These are phyloP conservation scores for Fusarium begoniae DNA, from an alignment of 2,329 filamentous ascomycete species.

Conservation along the genomic window DNA sequence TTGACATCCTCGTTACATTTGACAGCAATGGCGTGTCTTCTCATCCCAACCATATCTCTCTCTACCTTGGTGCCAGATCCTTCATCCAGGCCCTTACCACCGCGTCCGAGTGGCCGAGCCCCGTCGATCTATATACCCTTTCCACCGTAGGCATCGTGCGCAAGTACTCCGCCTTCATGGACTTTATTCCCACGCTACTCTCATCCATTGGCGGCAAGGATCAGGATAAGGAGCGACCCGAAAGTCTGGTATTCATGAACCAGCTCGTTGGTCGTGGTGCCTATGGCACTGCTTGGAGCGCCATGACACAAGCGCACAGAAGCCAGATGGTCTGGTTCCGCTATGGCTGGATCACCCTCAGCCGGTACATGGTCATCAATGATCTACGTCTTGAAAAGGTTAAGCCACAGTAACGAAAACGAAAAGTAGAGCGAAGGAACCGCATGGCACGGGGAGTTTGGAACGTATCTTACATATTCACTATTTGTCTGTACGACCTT, in stretches of 20 bases:
- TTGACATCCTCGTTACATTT: slow-evolving; percentile 91
- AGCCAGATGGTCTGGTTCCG: slow-evolving; percentile 99
- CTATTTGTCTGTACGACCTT: slow-evolving; percentile 1
- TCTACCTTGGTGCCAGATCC: slow-evolving; percentile 80
- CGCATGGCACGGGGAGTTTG: slow-evolving; percentile 28
- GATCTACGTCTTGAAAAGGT: slow-evolving; percentile 71
- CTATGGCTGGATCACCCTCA: slow-evolving; percentile 92
- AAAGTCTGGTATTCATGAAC: slow-evolving; percentile 75
- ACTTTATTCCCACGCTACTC: slow-evolving; percentile 76
- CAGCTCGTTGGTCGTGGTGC: slow-evolving; percentile 67
- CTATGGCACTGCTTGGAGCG: slow-evolving; percentile 72
- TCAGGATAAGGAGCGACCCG: slow-evolving; percentile 54
- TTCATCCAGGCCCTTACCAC: slow-evolving; percentile 76
- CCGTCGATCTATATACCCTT: slow-evolving; percentile 87
- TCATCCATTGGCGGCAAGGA: slow-evolving; percentile 49
- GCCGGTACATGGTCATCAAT: slow-evolving; percentile 95
- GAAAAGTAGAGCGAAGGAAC: background rate
- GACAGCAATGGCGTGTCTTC: slow-evolving; percentile 82
- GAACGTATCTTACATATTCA: slow-evolving; percentile 9
- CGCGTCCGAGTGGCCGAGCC: slow-evolving; percentile 71
- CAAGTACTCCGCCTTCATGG: slow-evolving; percentile 84
- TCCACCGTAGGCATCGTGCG: slow-evolving; percentile 75
- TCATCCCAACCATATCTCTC: slow-evolving; percentile 92
- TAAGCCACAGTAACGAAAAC: slow-evolving; percentile 17
- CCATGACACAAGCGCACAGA: slow-evolving; percentile 89